Base-by-base conservation (phyloP, 225 moss, liverwort and hornwort genomes). In the Climacium dendroides region DNA sequence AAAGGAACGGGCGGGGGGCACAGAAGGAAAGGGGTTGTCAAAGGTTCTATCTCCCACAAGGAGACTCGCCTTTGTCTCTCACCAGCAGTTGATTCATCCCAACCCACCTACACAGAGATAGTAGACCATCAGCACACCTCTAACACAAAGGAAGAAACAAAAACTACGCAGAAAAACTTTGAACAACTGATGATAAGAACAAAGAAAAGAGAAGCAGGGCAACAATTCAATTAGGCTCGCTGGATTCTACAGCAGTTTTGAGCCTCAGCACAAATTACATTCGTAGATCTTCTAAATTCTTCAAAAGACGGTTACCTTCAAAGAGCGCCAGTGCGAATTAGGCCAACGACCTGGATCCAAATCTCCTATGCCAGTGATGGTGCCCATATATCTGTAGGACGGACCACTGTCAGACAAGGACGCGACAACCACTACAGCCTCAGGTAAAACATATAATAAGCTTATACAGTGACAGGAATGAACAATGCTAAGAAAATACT, bases 41-140 rank as follows among this genome's bases (percentile, higher is more conserved):
- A 82, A 25, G 98, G 98, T 89, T 98, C 96, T 57, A 98, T 95
- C 88, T 98, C 96, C 98, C 98, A 98, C 86, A 96, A 52, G 7
- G 98, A 98, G 39, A 98, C 96, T 62, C 98, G 94, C 50, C 93
- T 91, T 69, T 96, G 98, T 66, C 96, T 96, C 84, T 96, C 98
- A 73, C 98, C 96, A 70, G 98, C 98, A 37, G 96, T 96, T 45
- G 98, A 98, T 89, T 98, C 96, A 83, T 98, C 98, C 98, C 98
- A 98, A 58, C 95, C 96, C 80, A 98, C 97, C 96, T 97, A 90
- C 85, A 91, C 45, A 83, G 23, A 23, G 69, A 45, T 35, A 74
- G 58, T 58, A 80, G 19, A 37, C 37, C 20, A 43, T 86, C 41
- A 86, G 67, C 45, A 55, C 26, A 78, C 18, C 39, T 28, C 17